Evolutionary conservation across 805 yeast species (phyloP).

Genomic region (Lipomyces orientalis): DNA sequence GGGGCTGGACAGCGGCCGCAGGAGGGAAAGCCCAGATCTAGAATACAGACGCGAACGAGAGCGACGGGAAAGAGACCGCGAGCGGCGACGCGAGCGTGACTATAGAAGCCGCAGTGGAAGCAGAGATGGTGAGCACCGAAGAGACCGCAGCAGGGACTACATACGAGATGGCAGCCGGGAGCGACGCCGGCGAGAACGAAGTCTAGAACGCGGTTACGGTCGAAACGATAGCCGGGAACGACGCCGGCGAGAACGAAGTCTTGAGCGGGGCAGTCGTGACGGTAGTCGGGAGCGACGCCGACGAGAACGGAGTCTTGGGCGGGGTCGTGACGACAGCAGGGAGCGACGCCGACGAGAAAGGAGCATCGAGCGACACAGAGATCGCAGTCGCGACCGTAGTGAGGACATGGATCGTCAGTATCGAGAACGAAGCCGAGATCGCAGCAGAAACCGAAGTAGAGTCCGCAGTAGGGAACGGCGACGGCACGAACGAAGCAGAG

Average conservation of each 20-base stretch:
- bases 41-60: not conserved
- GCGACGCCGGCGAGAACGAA: not conserved
- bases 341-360: not conserved
- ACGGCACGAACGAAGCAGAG: slow-evolving; percentile 2
- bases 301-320: not conserved
- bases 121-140: slow-evolving; percentile 4
- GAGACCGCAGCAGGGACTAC: not conserved
- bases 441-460: not conserved
- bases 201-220: not conserved
- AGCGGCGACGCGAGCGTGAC: not conserved
- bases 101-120: not conserved
- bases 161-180: too few species aligned
- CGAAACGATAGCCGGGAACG: too few species aligned
- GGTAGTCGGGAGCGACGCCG: too few species aligned
- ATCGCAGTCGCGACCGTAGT: not conserved
- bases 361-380: slow-evolving; percentile 1
- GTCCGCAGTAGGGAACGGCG: slow-evolving; percentile 5
- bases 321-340: not conserved
- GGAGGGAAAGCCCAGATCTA: not conserved
- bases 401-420: not conserved
- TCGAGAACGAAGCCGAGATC: slow-evolving; percentile 3
- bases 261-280: not conserved
- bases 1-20: not conserved
- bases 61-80: not conserved
- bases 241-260: not conserved